These are phyloP conservation scores for Lachnum nothofagi DNA, from an alignment of 2,329 filamentous ascomycete genomes.

Conservation along the genomic window DNA sequence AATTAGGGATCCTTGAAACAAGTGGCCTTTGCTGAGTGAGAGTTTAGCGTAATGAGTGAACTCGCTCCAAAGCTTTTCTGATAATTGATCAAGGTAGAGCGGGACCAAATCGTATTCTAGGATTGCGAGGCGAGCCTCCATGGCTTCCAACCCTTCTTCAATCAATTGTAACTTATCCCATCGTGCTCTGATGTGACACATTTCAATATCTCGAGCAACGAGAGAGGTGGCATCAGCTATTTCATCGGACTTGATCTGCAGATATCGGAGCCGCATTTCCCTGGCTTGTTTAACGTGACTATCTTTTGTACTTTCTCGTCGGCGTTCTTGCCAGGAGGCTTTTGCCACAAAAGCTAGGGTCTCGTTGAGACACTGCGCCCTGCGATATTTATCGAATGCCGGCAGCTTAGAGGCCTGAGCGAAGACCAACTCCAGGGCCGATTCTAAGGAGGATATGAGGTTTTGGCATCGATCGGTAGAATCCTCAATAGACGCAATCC, in stretches of 20 bases:
- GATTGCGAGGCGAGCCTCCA: neutral
- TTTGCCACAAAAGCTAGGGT: neutral
- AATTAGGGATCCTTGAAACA: neutral
- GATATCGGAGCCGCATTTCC: neutral
- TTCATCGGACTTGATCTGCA: neutral
- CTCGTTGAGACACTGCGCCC: neutral
- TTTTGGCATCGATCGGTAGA: conserved; percentile 7
- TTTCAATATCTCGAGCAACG: neutral
- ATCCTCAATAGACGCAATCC: conserved; percentile 15
- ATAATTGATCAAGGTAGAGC: neutral
- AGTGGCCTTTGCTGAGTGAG: neutral
- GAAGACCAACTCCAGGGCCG: neutral
- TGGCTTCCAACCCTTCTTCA: neutral
- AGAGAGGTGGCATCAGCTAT: neutral
- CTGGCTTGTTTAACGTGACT: neutral
- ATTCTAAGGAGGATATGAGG: neutral
- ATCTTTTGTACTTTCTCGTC: neutral
- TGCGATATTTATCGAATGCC: neutral
- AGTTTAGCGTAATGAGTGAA: neutral
- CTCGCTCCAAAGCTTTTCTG: neutral
- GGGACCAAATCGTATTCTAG: neutral
- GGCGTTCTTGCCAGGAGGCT: neutral
- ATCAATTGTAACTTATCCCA: neutral
- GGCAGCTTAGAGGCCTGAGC: neutral
- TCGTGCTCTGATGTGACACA: neutral